Percentiles rank a stretch among this genome's conserved stretches.
Evolutionary conservation across 176 grass and related monocot species (phyloP).

Genomic region (Secale cereale): DNA sequence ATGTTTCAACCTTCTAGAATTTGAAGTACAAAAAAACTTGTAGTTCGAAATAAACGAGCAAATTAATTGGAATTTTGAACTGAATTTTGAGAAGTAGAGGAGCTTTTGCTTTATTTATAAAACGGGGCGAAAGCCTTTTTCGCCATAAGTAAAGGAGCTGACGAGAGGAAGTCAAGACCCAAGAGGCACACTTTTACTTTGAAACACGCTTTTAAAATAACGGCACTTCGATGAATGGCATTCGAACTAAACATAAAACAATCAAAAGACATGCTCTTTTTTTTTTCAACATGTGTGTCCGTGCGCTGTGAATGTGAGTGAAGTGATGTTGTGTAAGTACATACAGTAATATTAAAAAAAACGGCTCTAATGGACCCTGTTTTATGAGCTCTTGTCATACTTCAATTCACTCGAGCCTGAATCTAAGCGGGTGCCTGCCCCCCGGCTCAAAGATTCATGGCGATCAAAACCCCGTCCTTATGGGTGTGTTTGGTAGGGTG

Average conservation of each 20-base stretch:
- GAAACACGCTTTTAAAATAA: background rate
- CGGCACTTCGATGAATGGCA: background rate
- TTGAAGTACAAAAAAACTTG: background rate
- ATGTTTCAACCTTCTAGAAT: background rate
- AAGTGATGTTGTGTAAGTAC: background rate
- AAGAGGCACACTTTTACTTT: background rate
- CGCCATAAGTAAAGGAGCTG: no score
- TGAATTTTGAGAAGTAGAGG: no score
- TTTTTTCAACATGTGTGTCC: background rate
- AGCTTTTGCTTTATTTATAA: no score
- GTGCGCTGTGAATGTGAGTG: background rate
- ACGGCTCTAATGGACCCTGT: background rate
- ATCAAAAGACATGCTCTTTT: background rate
- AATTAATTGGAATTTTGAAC: no score
- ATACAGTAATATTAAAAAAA: background rate
- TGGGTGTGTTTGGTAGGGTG: no score
- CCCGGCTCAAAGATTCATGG: constrained; percentile 25
- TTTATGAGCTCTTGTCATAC: background rate
- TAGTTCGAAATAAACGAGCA: background rate
- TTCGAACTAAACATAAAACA: background rate
- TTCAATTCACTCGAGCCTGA: constrained; percentile 34
- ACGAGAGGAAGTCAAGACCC: background rate
- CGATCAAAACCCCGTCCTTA: constrained; percentile 1
- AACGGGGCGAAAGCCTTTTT: no score
- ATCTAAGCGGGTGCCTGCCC: constrained; percentile 20